Evolutionary conservation across 2,329 filamentous ascomycete genomes (phyloP).

Genomic region (Fusarium haematococcum): DNA sequence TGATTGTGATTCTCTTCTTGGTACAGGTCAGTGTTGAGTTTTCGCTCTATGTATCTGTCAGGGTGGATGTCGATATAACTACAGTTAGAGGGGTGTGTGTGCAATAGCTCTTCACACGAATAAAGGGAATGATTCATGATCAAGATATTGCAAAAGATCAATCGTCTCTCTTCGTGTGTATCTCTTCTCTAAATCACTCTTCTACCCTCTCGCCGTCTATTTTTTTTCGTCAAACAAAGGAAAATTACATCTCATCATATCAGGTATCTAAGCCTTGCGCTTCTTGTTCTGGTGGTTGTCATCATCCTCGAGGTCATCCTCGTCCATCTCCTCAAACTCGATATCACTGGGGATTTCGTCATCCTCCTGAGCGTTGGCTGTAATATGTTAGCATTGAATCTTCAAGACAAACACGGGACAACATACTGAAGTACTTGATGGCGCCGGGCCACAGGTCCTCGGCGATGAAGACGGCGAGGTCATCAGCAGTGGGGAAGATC

Average conservation of each 20-base stretch:
- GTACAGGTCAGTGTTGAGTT: background rate
- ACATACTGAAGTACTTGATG: constrained; percentile 91
- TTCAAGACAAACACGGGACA: background rate
- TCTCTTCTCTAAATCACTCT: constrained; percentile 14
- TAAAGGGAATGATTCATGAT: background rate
- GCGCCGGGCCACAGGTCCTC: constrained; percentile 92
- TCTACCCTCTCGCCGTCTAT: constrained; percentile 34
- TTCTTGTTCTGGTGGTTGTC: constrained; percentile 58
- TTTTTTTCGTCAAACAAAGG: constrained; percentile 33
- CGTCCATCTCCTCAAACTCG: constrained; percentile 74
- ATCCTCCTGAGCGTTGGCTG: constrained; percentile 70
- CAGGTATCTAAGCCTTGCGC: constrained; percentile 52
- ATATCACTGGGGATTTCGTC: constrained; percentile 72
- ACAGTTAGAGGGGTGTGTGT: background rate
- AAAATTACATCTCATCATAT: constrained; percentile 27
- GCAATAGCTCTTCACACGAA: background rate
- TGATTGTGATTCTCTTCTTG: background rate
- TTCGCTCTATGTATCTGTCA: background rate
- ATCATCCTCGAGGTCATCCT: constrained; percentile 46
- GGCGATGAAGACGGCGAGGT: constrained; percentile 81
- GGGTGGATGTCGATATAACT: no score
- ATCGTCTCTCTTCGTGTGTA: background rate
- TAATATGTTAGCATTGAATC: constrained; percentile 49
- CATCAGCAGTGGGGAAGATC: constrained; percentile 89
- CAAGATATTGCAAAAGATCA: background rate